phyloP scores from a whole-genome alignment of 768 basidiomycete genomes.

The Macrolepiota albuminosa region DNA sequence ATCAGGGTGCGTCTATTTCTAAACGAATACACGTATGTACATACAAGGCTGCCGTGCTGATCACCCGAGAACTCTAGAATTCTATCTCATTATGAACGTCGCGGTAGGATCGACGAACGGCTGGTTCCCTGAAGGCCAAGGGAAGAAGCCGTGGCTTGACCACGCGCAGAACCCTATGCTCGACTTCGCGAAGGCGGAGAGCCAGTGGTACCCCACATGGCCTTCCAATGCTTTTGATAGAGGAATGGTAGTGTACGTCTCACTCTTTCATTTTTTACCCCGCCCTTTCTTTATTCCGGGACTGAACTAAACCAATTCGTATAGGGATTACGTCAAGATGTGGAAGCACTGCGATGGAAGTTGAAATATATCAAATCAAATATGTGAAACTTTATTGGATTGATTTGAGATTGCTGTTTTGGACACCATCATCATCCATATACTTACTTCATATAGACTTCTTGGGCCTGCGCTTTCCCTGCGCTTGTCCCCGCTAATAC shows the following conservation, averaged over 20 bases:
- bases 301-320: background rate
- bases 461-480: background rate
- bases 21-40: background rate
- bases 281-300: background rate
- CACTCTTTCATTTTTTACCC: background rate
- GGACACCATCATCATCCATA: background rate
- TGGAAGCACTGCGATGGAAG: slow-evolving; percentile 42
- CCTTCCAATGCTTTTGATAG: slow-evolving; percentile 54
- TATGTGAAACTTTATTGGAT: background rate
- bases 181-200: slow-evolving; percentile 55
- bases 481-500: background rate
- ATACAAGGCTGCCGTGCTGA: background rate
- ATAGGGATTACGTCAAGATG: slow-evolving; percentile 54
- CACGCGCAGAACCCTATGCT: slow-evolving; percentile 56
- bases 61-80: slow-evolving; percentile 35
- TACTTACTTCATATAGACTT: background rate
- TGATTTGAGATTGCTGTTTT: background rate
- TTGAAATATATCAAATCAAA: background rate
- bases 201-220: slow-evolving; percentile 75
- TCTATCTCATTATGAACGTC: slow-evolving; percentile 79
- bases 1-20: slow-evolving; percentile 36
- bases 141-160: slow-evolving; percentile 79
- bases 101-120: slow-evolving; percentile 82
- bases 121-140: slow-evolving; percentile 85
- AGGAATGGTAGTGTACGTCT: slow-evolving; percentile 66